Evolutionary conservation across 2,329 filamentous ascomycete genomes (phyloP).

Genomic region (Allantophomopsis cytisporea): DNA sequence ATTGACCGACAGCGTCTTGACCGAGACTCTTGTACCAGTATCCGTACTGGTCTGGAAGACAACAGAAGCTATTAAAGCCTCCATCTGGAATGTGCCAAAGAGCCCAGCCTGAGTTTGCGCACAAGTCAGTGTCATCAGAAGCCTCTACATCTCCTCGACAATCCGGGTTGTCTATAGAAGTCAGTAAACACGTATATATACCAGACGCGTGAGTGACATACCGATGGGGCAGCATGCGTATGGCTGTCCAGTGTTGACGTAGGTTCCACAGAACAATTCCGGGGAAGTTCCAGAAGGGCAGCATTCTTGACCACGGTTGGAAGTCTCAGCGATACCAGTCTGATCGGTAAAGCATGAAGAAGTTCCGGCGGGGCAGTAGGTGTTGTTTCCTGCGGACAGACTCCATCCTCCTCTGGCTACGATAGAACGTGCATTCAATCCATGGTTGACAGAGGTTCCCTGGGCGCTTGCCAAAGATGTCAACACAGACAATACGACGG

Average conservation of each 20-base stretch:
- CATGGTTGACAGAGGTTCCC: not conserved
- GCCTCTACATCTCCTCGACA: slow-evolving; percentile 1
- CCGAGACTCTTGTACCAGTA: not conserved
- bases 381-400: not conserved
- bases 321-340: slow-evolving; percentile 1
- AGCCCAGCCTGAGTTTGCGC: slow-evolving; percentile 1
- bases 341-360: slow-evolving; percentile 1
- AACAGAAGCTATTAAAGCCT: slow-evolving; percentile 1
- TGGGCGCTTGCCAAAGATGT: slow-evolving; percentile 1
- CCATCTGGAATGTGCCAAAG: slow-evolving; percentile 1
- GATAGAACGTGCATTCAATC: not conserved
- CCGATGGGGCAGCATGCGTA: slow-evolving; percentile 1
- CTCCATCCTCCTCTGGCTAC: slow-evolving; percentile 1
- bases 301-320: not conserved
- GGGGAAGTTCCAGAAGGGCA: slow-evolving; percentile 1
- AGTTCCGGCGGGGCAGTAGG: not conserved
- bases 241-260: slow-evolving; percentile 1
- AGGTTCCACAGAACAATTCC: slow-evolving; percentile 1
- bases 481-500: too few relatives aligned
- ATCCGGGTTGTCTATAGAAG: slow-evolving; percentile 1
- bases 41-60: slow-evolving; percentile 1
- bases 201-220: not conserved
- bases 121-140: not conserved
- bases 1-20: slow-evolving; percentile 1
- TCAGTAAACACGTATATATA: not conserved